Conservation (phyloP, 257 asterid genomes). For the Solanum chiquidenum region DNA sequence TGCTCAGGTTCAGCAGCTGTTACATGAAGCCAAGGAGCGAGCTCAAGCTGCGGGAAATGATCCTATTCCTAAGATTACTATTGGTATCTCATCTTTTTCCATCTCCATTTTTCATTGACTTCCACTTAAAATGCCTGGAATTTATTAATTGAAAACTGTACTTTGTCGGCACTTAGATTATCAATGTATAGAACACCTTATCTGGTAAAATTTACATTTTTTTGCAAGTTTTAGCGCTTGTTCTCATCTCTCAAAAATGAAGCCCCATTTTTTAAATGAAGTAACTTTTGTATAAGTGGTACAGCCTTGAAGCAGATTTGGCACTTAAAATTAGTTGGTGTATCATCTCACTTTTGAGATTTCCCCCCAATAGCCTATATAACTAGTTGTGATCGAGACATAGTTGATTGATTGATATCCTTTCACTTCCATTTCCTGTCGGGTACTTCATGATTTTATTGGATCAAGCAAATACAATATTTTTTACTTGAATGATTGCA, state of each 20-base stretch:
- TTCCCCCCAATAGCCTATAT: not conserved
- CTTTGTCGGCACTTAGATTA: not conserved
- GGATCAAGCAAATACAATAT: not conserved
- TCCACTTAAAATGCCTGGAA: not conserved
- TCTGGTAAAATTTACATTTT: not conserved
- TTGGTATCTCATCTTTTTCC: constrained; percentile 27
- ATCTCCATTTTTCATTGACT: not conserved
- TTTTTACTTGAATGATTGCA: not conserved
- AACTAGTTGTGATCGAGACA: not conserved
- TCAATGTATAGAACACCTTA: not conserved
- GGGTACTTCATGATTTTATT: not conserved
- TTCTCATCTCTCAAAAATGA: not conserved
- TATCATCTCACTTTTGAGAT: not conserved
- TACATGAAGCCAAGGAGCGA: constrained; percentile 71
- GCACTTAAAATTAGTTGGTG: not conserved
- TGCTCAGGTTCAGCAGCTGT: constrained; percentile 62
- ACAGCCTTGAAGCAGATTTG: not conserved
- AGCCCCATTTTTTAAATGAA: not conserved
- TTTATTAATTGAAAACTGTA: not conserved
- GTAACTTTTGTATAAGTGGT: not conserved
- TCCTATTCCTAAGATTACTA: constrained; percentile 62
- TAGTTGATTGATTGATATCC: not conserved
- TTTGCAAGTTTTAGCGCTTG: not conserved
- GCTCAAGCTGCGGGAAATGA: constrained; percentile 56
- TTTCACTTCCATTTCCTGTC: not conserved